A percentile compares a stretch with the other conserved stretches of the same genome.
These are phyloP conservation scores for Euphrasia arctica DNA, from an alignment of 305 asterid species.

Conservation along the genomic window DNA sequence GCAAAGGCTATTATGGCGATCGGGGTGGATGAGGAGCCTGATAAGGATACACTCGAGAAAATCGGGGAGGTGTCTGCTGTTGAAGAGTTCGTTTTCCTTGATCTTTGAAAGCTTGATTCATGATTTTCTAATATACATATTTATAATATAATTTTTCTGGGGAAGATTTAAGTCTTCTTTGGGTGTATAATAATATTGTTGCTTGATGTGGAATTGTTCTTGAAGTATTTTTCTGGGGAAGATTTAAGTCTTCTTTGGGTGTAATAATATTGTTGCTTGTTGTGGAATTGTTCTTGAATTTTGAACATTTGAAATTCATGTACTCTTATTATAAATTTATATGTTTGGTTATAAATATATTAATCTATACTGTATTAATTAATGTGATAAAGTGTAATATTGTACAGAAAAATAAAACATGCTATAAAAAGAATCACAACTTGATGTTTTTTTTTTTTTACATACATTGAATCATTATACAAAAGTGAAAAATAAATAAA, in stretches of 20 bases:
- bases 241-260: neutral
- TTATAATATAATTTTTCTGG: neutral
- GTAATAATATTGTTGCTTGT: neutral
- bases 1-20: constrained; percentile 82
- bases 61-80: constrained; percentile 69
- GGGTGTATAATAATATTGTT: neutral
- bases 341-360: no score
- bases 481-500: neutral
- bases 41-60: constrained; percentile 53
- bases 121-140: no score
- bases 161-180: neutral
- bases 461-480: neutral
- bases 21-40: constrained; percentile 85
- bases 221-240: neutral
- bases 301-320: neutral
- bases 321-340: neutral
- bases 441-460: neutral
- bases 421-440: neutral
- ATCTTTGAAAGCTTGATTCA: neutral
- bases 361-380: no score
- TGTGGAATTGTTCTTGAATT: neutral
- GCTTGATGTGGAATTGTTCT: neutral
- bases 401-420: neutral
- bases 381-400: no score
- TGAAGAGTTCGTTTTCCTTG: constrained; percentile 76